Evolutionary conservation across 192 early-diverging fungal genomes (phyloP).

Genomic region (Backusella sp.): DNA sequence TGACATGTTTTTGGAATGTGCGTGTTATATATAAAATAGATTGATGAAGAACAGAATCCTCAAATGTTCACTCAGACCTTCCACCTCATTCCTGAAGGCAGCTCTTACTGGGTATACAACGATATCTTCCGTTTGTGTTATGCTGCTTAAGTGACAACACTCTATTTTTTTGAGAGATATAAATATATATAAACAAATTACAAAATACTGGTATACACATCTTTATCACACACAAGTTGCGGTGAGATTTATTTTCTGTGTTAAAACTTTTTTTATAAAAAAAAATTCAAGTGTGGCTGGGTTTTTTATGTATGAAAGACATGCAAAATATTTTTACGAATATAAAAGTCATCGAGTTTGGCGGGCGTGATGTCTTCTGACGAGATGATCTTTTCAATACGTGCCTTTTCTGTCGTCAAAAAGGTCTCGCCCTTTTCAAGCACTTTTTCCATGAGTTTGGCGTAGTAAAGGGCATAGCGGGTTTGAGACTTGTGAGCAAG

Average conservation of each 20-base stretch:
- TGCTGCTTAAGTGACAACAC: slow-evolving; percentile 47
- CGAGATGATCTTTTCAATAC: slow-evolving; percentile 77
- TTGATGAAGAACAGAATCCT: slow-evolving; percentile 82
- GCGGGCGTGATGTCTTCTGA: slow-evolving; percentile 61
- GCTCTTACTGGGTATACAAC: slow-evolving; percentile 81
- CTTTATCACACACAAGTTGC: not conserved
- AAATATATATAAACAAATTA: not conserved
- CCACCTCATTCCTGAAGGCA: slow-evolving; percentile 73
- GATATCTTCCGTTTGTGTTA: slow-evolving; percentile 85
- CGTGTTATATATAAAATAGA: slow-evolving; percentile 37
- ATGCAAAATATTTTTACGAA: slow-evolving; percentile 82
- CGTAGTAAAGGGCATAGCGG: slow-evolving; percentile 80
- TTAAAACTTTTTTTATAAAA: not conserved
- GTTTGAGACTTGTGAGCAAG: slow-evolving; percentile 40
- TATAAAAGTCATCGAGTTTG: slow-evolving; percentile 84
- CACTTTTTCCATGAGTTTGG: slow-evolving; percentile 91
- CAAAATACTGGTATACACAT: not conserved
- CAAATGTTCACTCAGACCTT: slow-evolving; percentile 88
- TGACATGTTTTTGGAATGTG: not conserved
- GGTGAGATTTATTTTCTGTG: too few species aligned
- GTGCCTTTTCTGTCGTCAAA: slow-evolving; percentile 72
- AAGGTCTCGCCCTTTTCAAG: slow-evolving; percentile 60
- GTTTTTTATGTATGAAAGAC: slow-evolving; percentile 20
- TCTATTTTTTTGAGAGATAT: not conserved
- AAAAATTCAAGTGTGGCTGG: not conserved